A percentile compares a stretch with the other conserved stretches of the same genome.
These are phyloP conservation scores for Rhizophagus sp. DNA, from an alignment of 192 early-diverging fungal species.

Conservation along the genomic window DNA sequence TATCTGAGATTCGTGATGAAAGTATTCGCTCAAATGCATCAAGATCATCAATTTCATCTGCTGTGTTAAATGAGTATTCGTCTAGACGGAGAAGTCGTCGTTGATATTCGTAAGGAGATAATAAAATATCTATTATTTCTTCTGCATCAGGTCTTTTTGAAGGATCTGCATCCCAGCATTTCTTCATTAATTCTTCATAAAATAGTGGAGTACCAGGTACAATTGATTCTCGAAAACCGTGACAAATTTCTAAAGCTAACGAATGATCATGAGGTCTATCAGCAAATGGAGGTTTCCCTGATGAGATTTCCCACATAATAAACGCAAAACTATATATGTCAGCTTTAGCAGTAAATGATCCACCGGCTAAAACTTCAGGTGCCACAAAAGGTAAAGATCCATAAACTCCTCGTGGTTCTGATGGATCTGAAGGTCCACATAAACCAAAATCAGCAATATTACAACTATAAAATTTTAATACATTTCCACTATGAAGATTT, in stretches of 20 bases:
- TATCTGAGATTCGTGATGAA: not conserved
- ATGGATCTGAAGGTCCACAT: not conserved
- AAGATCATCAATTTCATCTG: constrained; percentile 13
- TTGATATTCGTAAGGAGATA: constrained; percentile 28
- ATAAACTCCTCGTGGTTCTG: constrained; percentile 20
- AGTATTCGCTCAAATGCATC: constrained; percentile 9
- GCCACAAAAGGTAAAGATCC: constrained; percentile 25
- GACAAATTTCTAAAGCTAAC: constrained; percentile 37
- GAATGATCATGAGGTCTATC: constrained; percentile 37
- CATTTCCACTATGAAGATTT: constrained; percentile 23
- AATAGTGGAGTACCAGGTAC: constrained; percentile 41
- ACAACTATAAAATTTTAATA: constrained; percentile 20
- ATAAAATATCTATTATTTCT: constrained; percentile 40
- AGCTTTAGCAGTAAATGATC: constrained; percentile 3
- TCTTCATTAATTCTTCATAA: constrained; percentile 38
- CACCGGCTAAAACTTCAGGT: constrained; percentile 22
- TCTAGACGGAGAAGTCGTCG: not conserved
- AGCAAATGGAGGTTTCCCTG: constrained; percentile 43
- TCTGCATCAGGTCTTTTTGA: constrained; percentile 38
- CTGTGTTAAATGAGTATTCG: not conserved
- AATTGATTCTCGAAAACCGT: constrained; percentile 41
- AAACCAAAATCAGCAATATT: constrained; percentile 27
- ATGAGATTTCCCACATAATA: constrained; percentile 50
- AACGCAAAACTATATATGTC: constrained; percentile 49
- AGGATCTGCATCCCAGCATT: constrained; percentile 45